Base-by-base conservation (phyloP, 371 early-diverging fungal genomes). In the Haplosporangium sp. region DNA sequence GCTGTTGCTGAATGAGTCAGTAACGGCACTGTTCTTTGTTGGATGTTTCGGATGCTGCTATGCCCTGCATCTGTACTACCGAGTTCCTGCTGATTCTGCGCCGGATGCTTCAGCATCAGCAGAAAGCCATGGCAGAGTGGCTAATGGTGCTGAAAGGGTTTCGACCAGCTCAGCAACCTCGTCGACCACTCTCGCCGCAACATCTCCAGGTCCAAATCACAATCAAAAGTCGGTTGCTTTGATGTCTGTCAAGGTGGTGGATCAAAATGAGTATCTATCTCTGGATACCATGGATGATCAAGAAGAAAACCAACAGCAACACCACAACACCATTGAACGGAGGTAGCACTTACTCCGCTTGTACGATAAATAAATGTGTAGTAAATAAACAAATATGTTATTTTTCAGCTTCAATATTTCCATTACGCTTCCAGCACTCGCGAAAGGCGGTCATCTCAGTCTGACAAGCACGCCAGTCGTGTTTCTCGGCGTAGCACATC, bases 391-490 rank as follows among this genome's bases (percentile, higher is more conserved):
- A n/a, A n/a, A n/a, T n/a, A n/a, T n/a, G 20, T 59, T 43, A 43
- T 60, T 51, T 52, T 59, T 70, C 76, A 0, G 73, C 69, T n/a
- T 79, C 55, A 0, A 79, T 66, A 20, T 83, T 81, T n/a, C 80
- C 70, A 48, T 84, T 87, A 42, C 82, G 84, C 72, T 83, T 84
- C 84, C 87, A 93, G 69, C 95, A 95, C 38, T 84, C 86, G 50
- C 87, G 83, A 72, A 95, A 95, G 40, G 82, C 84, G 20, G 81
- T 62, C 92, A 95, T 92, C 69, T 92, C 93, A 18, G 83, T 84
- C 67, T 84, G 73, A 73, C 95, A 95, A 51, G 83, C 59, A 21
- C 95, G 83, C 93, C 94, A 95, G 70, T 95, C 95, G 59, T 90
- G 88, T 37, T 86, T 92, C 52, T 92, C 92, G 42, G 83, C 86